Evolutionary conservation across 345 rosid species (phyloP).

Genomic region (Anacardium occidentale): DNA sequence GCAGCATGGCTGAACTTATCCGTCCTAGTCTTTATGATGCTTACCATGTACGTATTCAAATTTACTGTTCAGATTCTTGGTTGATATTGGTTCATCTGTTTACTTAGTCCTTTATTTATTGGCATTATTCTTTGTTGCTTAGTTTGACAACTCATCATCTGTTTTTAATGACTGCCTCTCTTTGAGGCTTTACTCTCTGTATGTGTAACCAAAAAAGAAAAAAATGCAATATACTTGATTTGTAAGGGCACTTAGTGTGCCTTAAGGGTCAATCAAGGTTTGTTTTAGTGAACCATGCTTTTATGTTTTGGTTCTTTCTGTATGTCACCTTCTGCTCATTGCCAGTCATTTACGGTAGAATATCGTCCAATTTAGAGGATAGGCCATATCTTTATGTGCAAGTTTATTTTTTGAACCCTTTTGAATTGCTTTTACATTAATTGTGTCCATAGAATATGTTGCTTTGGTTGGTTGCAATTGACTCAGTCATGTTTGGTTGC

Average conservation of each 20-base stretch:
- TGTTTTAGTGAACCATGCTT: not conserved
- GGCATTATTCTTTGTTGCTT: not conserved
- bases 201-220: not conserved
- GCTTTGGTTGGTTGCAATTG: not conserved
- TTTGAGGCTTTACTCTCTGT: not conserved
- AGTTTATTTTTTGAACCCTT: not conserved
- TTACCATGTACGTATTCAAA: slow-evolving; percentile 63
- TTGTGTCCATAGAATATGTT: not conserved
- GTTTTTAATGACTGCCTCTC: not conserved
- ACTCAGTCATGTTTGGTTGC: slow-evolving; percentile 24
- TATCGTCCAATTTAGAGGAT: not conserved
- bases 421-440: not conserved
- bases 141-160: not conserved
- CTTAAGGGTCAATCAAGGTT: not conserved
- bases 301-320: not conserved
- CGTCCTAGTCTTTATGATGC: slow-evolving; percentile 98
- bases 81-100: not conserved
- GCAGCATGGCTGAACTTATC: slow-evolving; percentile 98
- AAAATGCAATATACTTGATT: not conserved
- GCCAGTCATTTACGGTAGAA: not conserved
- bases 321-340: not conserved
- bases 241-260: not conserved
- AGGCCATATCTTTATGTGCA: not conserved
- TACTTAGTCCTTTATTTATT: not conserved
- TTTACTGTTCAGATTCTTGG: slow-evolving; percentile 10